A percentile compares a stretch with the other conserved stretches of the same genome.
Conservation (phyloP, 148 eudicot species). For the Vaccinium darrowii region DNA sequence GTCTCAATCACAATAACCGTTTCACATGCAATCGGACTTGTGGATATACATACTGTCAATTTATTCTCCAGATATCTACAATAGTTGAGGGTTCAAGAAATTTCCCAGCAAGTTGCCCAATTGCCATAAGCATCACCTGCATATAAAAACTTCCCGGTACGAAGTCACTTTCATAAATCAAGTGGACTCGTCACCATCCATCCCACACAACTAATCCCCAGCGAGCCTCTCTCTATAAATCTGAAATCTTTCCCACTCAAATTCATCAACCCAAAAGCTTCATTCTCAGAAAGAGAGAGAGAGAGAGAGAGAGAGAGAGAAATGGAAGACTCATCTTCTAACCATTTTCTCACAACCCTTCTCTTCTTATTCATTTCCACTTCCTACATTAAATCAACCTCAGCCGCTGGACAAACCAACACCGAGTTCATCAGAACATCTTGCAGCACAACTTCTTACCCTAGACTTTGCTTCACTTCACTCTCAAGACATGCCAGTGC, state of each 20-base stretch:
- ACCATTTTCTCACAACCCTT: conserved; percentile 2
- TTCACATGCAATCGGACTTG: neutral
- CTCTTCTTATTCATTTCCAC: neutral
- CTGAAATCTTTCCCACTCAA: conserved; percentile 8
- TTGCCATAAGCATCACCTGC: too few species aligned
- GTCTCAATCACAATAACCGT: neutral
- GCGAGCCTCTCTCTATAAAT: neutral
- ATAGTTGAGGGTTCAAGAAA: too few species aligned
- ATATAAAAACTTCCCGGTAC: too few species aligned
- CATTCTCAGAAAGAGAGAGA: neutral
- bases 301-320: neutral
- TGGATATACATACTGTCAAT: neutral
- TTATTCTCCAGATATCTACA: too few species aligned
- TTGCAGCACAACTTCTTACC: conserved; percentile 25
- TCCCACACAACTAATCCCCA: neutral
- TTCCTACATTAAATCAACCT: conserved; percentile 5
- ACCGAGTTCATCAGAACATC: conserved; percentile 27
- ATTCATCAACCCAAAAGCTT: neutral
- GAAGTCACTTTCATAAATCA: neutral
- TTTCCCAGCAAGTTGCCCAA: too few species aligned
- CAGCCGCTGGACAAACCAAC: conserved; percentile 8
- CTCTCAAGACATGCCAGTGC: conserved; percentile 23
- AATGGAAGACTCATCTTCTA: conserved; percentile 15
- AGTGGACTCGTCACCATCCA: neutral
- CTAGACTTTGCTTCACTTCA: conserved; percentile 22